A percentile compares a stretch with the other conserved stretches of the same genome.
Evolutionary conservation across 805 yeast species (phyloP).

Genomic region (Babjeviella inositovora): DNA sequence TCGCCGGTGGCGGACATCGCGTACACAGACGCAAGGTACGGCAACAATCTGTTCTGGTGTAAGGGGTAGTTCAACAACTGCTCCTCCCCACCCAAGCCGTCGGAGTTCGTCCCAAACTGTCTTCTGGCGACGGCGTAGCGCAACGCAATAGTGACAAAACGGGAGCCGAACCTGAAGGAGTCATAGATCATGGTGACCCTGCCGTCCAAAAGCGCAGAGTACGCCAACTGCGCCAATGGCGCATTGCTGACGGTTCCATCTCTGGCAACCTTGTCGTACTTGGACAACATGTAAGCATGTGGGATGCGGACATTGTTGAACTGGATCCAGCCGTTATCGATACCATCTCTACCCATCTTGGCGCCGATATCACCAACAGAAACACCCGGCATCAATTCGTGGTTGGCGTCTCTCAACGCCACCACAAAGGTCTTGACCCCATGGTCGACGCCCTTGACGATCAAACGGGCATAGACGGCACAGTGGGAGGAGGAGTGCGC

Average conservation of each 20-base stretch:
- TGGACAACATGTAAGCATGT: slow-evolving; percentile 66
- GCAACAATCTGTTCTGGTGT: slow-evolving; percentile 79
- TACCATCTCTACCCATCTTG: slow-evolving; percentile 93
- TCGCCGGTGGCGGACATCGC: slow-evolving; percentile 60
- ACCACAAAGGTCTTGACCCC: slow-evolving; percentile 91
- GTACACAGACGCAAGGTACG: slow-evolving; percentile 69
- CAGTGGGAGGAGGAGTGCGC: slow-evolving; percentile 88
- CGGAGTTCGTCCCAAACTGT: slow-evolving; percentile 46
- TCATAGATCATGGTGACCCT: slow-evolving; percentile 84
- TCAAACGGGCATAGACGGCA: slow-evolving; percentile 70
- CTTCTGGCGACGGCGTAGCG: slow-evolving; percentile 84
- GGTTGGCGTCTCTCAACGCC: slow-evolving; percentile 67
- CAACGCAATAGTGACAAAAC: slow-evolving; percentile 70
- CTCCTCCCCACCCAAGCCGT: slow-evolving; percentile 30
- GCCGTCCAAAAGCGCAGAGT: slow-evolving; percentile 77
- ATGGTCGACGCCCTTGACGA: slow-evolving; percentile 70
- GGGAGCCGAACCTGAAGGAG: slow-evolving; percentile 65
- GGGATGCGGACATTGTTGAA: slow-evolving; percentile 76
- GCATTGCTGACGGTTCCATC: slow-evolving; percentile 63
- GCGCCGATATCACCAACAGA: slow-evolving; percentile 85
- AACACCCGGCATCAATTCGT: slow-evolving; percentile 64
- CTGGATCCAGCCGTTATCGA: slow-evolving; percentile 96
- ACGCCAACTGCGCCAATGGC: slow-evolving; percentile 78
- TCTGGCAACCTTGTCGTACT: slow-evolving; percentile 55
- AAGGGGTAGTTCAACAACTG: slow-evolving; percentile 76